These are phyloP conservation scores for Manihot esculenta DNA, from an alignment of 441 rosid genomes.

Conservation along the genomic window DNA sequence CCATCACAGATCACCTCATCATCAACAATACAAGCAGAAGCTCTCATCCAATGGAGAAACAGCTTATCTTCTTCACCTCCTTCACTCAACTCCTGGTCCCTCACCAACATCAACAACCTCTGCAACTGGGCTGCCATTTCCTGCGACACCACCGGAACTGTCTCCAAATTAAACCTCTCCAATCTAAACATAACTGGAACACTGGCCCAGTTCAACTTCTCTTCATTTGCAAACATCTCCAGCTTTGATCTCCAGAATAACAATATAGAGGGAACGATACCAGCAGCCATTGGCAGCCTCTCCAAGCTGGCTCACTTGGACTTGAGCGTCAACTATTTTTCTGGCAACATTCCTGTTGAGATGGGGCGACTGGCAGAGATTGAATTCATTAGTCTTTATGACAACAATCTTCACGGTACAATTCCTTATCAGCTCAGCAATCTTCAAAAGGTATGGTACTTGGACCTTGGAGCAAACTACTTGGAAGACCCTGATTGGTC, in stretches of 20 bases:
- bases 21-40: conserved; percentile 50
- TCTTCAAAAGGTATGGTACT: conserved; percentile 44
- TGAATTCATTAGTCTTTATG: conserved; percentile 29
- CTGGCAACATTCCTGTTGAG: conserved; percentile 37
- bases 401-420: conserved; percentile 32
- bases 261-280: conserved; percentile 36
- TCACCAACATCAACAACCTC: conserved; percentile 38
- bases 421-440: conserved; percentile 44
- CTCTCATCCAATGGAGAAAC: conserved; percentile 54
- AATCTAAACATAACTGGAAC: conserved; percentile 33
- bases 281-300: conserved; percentile 38
- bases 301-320: conserved; percentile 45
- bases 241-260: conserved; percentile 38
- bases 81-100: conserved; percentile 52
- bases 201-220: conserved; percentile 46
- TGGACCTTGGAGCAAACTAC: conserved; percentile 52
- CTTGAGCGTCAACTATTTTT: conserved; percentile 39
- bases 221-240: conserved; percentile 42
- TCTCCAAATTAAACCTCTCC: conserved; percentile 40
- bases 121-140: conserved; percentile 55
- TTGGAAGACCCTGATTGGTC: conserved; percentile 55
- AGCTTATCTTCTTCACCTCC: conserved; percentile 29
- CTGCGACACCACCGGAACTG: conserved; percentile 31
- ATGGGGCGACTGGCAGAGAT: conserved; percentile 39
- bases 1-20: conserved; percentile 36